Percentiles rank a stretch among this genome's conserved stretches.
Conservation (phyloP, 495 filamentous ascomycete genomes). For the Stereocaulon alpinum region DNA sequence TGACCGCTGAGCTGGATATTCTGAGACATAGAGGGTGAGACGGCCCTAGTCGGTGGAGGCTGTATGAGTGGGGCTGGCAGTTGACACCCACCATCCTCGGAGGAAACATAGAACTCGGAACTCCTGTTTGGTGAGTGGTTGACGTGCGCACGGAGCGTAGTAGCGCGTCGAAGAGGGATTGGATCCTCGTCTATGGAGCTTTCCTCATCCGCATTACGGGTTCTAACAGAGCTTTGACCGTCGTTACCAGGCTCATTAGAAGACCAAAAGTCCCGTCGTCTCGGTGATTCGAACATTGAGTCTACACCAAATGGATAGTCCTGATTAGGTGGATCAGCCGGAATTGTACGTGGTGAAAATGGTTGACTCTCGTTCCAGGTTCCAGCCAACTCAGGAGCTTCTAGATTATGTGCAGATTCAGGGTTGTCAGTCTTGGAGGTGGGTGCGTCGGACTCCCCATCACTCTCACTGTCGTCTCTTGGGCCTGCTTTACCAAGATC, state of each 20-base stretch:
- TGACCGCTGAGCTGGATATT: neutral
- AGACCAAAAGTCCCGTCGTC: neutral
- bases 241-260: constrained; percentile 31
- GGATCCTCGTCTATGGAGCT: constrained; percentile 14
- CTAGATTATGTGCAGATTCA: neutral
- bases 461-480: constrained; percentile 11
- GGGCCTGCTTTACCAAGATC: constrained; percentile 55
- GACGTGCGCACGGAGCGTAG: neutral
- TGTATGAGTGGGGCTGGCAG: neutral
- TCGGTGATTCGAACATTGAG: neutral
- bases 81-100: neutral
- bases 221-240: constrained; percentile 35
- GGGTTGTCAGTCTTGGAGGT: constrained; percentile 1
- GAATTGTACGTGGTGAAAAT: constrained; percentile 32
- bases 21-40: neutral
- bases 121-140: neutral
- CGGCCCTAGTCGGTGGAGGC: constrained; percentile 10
- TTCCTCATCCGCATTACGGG: constrained; percentile 26
- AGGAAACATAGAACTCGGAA: neutral
- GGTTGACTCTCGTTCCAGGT: constrained; percentile 53
- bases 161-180: neutral
- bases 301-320: neutral
- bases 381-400: constrained; percentile 38
- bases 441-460: constrained; percentile 5
- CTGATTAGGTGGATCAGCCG: neutral